Percentiles rank a stretch among this genome's conserved stretches.
Conservation (phyloP, 139 green algal species). For the Ostreobium quekettii region DNA sequence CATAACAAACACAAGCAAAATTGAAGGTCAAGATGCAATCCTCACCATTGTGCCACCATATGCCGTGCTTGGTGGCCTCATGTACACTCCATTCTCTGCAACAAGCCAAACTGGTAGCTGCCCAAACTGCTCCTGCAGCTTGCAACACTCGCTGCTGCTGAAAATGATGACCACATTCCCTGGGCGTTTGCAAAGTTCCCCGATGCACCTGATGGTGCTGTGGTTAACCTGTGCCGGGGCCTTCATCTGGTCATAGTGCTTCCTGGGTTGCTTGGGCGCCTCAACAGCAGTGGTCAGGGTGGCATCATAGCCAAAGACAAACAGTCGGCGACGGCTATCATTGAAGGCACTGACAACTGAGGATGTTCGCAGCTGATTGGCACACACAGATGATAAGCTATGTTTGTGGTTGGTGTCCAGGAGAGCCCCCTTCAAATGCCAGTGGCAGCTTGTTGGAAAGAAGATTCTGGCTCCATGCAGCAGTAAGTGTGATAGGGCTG, state of each 20-base stretch:
- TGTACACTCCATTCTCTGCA: conserved; percentile 93
- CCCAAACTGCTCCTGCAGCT: conserved; percentile 79
- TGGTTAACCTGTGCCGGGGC: conserved; percentile 56
- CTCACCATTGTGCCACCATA: no score
- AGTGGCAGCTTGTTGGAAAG: no score
- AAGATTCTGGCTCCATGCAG: no score
- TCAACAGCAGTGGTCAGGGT: conserved; percentile 84
- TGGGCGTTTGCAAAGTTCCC: conserved; percentile 42
- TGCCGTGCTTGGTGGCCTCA: conserved; percentile 71
- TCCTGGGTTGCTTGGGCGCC: conserved; percentile 56
- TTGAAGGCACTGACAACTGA: conserved; percentile 46
- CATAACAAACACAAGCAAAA: no score
- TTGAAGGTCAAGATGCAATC: no score
- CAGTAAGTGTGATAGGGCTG: no score
- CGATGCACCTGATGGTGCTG: conserved; percentile 36
- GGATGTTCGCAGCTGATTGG: conserved; percentile 40
- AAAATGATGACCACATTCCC: conserved; percentile 76
- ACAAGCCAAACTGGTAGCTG: conserved; percentile 81
- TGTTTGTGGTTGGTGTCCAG: no score
- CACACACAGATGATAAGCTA: no score
- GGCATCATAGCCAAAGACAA: conserved; percentile 95
- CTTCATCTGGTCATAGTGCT: conserved; percentile 72
- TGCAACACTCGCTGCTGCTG: conserved; percentile 46
- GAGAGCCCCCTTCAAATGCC: no score
- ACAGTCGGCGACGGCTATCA: conserved; percentile 39